A percentile compares a stretch with the other conserved stretches of the same genome.
Conservation (phyloP, 106 monocot species). For the Apostasia shenzhenica region DNA sequence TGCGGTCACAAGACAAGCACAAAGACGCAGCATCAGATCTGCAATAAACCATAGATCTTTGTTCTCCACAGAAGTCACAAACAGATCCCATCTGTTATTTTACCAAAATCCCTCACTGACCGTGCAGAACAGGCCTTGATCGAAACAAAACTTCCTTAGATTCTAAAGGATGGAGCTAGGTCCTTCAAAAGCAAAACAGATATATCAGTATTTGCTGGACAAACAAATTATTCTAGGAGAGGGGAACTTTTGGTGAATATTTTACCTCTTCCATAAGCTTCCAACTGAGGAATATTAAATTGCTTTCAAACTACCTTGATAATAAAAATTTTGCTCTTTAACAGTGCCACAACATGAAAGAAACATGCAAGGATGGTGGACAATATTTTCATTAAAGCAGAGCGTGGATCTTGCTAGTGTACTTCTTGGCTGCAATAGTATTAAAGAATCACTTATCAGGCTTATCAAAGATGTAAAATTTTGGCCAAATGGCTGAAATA, state of each 20-base stretch:
- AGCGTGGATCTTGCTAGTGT: neutral
- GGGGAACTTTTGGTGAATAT: neutral
- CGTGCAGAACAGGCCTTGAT: neutral
- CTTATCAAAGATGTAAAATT: too few species aligned
- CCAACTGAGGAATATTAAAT: neutral
- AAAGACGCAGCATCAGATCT: constrained; percentile 79
- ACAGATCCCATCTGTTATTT: constrained; percentile 44
- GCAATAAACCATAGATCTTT: constrained; percentile 80
- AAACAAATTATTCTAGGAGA: neutral
- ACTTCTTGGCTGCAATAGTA: neutral
- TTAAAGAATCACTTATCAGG: neutral
- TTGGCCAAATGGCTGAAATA: too few species aligned
- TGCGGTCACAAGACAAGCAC: constrained; percentile 87
- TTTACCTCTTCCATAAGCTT: neutral
- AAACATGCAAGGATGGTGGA: neutral
- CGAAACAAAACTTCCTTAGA: neutral
- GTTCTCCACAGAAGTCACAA: constrained; percentile 84
- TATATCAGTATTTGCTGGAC: constrained; percentile 1
- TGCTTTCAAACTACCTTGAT: neutral
- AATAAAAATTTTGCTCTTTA: neutral
- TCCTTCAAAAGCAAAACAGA: constrained; percentile 3
- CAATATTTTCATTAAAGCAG: neutral
- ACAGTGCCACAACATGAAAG: neutral
- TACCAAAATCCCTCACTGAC: neutral
- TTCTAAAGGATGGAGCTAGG: neutral